Percentiles rank a stretch among this genome's conserved stretches.
Conservation (phyloP, 148 eudicot genomes). For the Bassia scoparia region DNA sequence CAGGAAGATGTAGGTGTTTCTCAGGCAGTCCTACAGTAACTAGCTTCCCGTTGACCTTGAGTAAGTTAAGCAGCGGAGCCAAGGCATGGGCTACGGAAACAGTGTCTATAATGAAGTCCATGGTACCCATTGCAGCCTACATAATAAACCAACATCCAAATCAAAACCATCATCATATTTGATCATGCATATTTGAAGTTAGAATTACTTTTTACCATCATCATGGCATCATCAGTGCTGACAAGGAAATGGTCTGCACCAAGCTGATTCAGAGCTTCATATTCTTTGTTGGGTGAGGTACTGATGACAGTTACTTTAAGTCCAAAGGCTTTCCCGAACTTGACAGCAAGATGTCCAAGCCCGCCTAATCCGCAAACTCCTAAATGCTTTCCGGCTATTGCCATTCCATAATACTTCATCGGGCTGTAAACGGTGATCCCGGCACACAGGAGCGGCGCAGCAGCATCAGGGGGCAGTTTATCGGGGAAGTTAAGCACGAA, state of each 20-base stretch:
- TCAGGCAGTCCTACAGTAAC: constrained; percentile 49
- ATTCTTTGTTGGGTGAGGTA: constrained; percentile 50
- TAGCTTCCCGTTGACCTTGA: constrained; percentile 63
- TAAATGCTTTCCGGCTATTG: constrained; percentile 56
- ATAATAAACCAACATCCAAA: background rate
- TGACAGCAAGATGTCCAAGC: constrained; percentile 71
- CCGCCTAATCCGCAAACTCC: constrained; percentile 72
- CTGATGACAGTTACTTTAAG: constrained; percentile 65
- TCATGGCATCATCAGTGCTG: constrained; percentile 44
- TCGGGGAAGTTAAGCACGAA: constrained; percentile 57
- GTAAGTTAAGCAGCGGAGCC: constrained; percentile 49
- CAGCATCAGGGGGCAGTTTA: constrained; percentile 43
- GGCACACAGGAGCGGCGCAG: constrained; percentile 57
- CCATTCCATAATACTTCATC: constrained; percentile 65
- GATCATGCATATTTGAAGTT: too few species aligned
- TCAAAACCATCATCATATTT: background rate
- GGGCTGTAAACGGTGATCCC: constrained; percentile 71
- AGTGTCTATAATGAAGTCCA: constrained; percentile 71
- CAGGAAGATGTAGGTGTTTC: constrained; percentile 54
- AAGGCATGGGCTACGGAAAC: constrained; percentile 56
- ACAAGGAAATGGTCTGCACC: constrained; percentile 63
- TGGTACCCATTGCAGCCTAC: constrained; percentile 56
- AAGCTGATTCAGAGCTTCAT: constrained; percentile 50
- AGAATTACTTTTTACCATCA: constrained; percentile 37
- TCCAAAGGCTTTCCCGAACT: constrained; percentile 70